Base-by-base conservation (phyloP, 73 alveolate species). In the Paramecium octaurelia region DNA sequence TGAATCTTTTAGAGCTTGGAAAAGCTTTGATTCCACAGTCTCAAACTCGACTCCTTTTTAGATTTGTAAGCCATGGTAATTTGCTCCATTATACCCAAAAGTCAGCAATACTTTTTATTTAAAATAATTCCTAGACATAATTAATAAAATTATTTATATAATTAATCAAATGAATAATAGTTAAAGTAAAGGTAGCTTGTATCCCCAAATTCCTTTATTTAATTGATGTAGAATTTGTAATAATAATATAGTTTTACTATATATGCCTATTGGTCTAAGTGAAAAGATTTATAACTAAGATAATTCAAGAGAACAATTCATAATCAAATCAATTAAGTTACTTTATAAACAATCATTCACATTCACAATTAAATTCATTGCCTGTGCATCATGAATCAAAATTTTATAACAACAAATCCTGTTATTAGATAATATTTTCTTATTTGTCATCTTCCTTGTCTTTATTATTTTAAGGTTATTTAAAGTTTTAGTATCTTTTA, bases 61-160 rank as follows among this genome's bases (percentile, higher is more conserved):
- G 24, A 58, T 54, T 46, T 89, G 68, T 34, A 83, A 71, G 20
- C 94, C 94, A 89, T 89, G 94, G 14, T 89, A 89, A 23, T 83
- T 83, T 34, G 80, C 84, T 44, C 94, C 94, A 89, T 89, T 89
- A 40, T 89, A 89, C 16, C 94, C 94, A 36, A 89, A 89, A 38
- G 54, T 70, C n/a, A 89, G 40, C 14, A 83, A 76, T 24, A 89
- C 94, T 46, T 89, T 89, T 31, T 70, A 29, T 48, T 89, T 89
- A 71, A 89, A 89, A 85, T 70, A 89, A 43, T 89, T 64, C 68
- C 93, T 87, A 24, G 88, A 75, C 88, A 75, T 75, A 64, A 64
- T 64, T 64, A 64, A 64, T 31, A 64, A 31, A 27, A 54, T 54
- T 54, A 20, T 54, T 18, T 54, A 54, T 18, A 54, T 54, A 48